Percentiles rank a stretch among this genome's conserved stretches.
These are phyloP conservation scores for Aspergillus sergii DNA, from an alignment of 2,329 filamentous ascomycete genomes.

Conservation along the genomic window DNA sequence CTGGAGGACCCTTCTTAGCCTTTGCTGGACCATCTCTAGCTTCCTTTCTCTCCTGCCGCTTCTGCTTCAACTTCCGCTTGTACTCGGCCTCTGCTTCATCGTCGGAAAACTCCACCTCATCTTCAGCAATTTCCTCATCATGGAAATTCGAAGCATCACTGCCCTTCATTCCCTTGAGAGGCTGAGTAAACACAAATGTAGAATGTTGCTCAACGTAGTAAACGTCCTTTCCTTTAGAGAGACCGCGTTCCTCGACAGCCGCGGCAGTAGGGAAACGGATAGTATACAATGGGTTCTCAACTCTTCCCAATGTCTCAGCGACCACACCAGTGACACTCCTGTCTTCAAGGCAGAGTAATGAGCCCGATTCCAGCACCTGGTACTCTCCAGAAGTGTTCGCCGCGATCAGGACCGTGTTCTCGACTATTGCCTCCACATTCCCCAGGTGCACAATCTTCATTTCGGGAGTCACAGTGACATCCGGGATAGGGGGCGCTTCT, in stretches of 20 bases:
- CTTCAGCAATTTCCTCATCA: slow-evolving; percentile 83
- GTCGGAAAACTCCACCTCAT: slow-evolving; percentile 94
- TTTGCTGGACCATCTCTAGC: slow-evolving; percentile 46
- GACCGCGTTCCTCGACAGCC: slow-evolving; percentile 67
- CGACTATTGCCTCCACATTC: slow-evolving; percentile 73
- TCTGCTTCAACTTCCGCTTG: slow-evolving; percentile 70
- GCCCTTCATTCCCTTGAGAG: slow-evolving; percentile 76
- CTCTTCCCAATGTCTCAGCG: slow-evolving; percentile 82
- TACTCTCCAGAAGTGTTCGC: slow-evolving; percentile 79
- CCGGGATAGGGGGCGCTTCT: slow-evolving; percentile 69
- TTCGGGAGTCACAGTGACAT: slow-evolving; percentile 74
- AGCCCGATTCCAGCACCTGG: slow-evolving; percentile 80
- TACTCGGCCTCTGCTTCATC: slow-evolving; percentile 91
- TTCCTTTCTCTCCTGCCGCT: slow-evolving; percentile 59
- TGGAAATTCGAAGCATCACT: slow-evolving; percentile 94
- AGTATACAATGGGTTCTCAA: slow-evolving; percentile 83
- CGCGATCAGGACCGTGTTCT: slow-evolving; percentile 76
- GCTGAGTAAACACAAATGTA: slow-evolving; percentile 82
- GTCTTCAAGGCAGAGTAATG: slow-evolving; percentile 77
- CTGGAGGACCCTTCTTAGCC: slow-evolving; percentile 37
- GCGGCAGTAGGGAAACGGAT: slow-evolving; percentile 71
- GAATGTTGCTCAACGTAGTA: slow-evolving; percentile 81
- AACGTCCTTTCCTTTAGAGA: slow-evolving; percentile 70
- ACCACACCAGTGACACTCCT: slow-evolving; percentile 77
- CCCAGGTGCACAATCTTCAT: slow-evolving; percentile 80